These are phyloP conservation scores for Schrenkiella parvula DNA, from an alignment of 345 rosid species.

Conservation along the genomic window DNA sequence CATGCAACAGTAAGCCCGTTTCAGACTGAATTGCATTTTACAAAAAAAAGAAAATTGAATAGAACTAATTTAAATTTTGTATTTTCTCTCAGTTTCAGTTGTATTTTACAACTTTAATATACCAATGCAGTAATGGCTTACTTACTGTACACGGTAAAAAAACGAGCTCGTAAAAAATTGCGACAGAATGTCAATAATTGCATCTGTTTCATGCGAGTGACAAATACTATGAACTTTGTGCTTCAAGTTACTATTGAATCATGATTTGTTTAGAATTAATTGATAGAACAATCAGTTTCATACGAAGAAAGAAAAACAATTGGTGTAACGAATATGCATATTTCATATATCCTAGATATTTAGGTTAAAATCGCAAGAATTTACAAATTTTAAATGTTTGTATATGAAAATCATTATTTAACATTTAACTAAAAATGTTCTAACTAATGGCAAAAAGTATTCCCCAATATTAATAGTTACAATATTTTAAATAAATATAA, in stretches of 20 bases:
- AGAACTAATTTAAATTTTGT: neutral
- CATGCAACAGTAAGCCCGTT: neutral
- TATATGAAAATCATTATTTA: too few species aligned
- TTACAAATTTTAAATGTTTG: too few species aligned
- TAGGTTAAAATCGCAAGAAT: too few species aligned
- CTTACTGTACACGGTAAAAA: neutral
- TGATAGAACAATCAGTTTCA: neutral
- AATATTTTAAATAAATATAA: too few species aligned
- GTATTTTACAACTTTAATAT: neutral
- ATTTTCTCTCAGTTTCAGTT: neutral
- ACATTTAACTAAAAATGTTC: too few species aligned
- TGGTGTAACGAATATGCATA: neutral
- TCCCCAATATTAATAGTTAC: too few species aligned
- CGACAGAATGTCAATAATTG: constrained; percentile 23
- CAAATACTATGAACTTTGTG: constrained; percentile 8
- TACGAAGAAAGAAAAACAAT: neutral
- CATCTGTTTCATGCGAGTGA: constrained; percentile 34
- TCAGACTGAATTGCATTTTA: neutral
- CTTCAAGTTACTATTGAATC: constrained; percentile 24
- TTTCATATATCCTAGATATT: too few species aligned
- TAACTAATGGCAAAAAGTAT: too few species aligned
- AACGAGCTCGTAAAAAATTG: constrained; percentile 2
- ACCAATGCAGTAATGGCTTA: neutral
- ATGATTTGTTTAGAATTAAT: neutral
- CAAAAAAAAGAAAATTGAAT: neutral